phyloP scores from a whole-genome alignment of 1,284 basidiomycete genomes.

The Naganishia sp. region DNA sequence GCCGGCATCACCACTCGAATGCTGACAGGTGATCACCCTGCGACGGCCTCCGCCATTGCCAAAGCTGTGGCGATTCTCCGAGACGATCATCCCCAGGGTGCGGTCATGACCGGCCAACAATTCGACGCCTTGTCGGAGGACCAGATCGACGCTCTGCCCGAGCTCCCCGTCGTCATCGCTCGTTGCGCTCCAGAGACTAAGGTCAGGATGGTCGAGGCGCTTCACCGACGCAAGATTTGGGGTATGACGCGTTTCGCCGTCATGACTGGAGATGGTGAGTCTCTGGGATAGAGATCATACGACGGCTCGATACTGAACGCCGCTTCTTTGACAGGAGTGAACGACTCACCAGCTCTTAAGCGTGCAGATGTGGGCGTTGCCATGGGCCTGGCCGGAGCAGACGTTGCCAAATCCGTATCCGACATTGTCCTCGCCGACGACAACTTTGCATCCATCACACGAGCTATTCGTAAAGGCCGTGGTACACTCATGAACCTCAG shows the following conservation, averaged over 20 bases:
- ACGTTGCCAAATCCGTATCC: conserved; percentile 64
- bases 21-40: conserved; percentile 59
- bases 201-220: conserved; percentile 62
- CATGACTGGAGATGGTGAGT: conserved; percentile 57
- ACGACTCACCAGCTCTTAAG: conserved; percentile 62
- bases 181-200: conserved; percentile 61
- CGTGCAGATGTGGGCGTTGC: conserved; percentile 63
- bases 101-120: conserved; percentile 61
- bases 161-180: conserved; percentile 63
- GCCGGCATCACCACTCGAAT: conserved; percentile 70
- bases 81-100: conserved; percentile 47
- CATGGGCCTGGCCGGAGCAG: conserved; percentile 68
- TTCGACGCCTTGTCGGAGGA: conserved; percentile 66
- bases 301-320: background rate
- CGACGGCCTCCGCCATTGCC: conserved; percentile 58
- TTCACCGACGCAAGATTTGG: conserved; percentile 56
- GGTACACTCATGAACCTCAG: conserved; percentile 57
- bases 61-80: conserved; percentile 61
- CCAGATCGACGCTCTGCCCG: conserved; percentile 61
- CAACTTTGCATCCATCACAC: conserved; percentile 70
- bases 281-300: background rate
- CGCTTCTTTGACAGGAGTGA: conserved; percentile 53
- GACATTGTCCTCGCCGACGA: conserved; percentile 70
- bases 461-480: conserved; percentile 68
- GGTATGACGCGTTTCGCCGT: conserved; percentile 43